Conservation (phyloP, 257 asterid species). For the Solanum bukasovii region DNA sequence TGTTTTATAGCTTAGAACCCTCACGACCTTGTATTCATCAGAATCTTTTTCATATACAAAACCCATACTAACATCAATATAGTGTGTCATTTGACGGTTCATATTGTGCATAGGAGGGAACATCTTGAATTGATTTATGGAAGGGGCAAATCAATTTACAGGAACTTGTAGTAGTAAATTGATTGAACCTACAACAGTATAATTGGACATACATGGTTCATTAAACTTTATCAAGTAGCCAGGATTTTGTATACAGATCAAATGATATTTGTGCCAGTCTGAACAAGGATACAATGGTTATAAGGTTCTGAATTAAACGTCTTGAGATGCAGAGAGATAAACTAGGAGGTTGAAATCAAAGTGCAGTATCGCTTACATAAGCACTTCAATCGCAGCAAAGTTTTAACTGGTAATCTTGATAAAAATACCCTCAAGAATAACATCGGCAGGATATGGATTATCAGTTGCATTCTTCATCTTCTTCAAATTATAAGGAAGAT, state of each 20-base stretch:
- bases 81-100: no score
- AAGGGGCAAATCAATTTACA: no score
- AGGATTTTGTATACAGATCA: not conserved
- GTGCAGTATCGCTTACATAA: not conserved
- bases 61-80: not conserved
- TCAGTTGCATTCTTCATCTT: not conserved
- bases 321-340: not conserved
- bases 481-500: not conserved
- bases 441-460: not conserved
- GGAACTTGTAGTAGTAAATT: no score
- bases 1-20: not conserved
- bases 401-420: not conserved
- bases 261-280: not conserved
- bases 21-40: not conserved
- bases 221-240: not conserved
- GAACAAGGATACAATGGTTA: not conserved
- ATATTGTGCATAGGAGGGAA: no score
- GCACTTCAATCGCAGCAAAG: not conserved
- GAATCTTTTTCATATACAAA: not conserved
- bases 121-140: no score
- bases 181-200: no score
- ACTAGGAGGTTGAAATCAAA: not conserved
- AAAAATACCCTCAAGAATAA: not conserved
- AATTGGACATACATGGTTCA: not conserved
- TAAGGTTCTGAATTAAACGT: not conserved